Evolutionary conservation across 352 stramenopile genomes (phyloP), one percentile per base, ranked within the genome.

Genomic region (Pythium folliculosum): DNA sequence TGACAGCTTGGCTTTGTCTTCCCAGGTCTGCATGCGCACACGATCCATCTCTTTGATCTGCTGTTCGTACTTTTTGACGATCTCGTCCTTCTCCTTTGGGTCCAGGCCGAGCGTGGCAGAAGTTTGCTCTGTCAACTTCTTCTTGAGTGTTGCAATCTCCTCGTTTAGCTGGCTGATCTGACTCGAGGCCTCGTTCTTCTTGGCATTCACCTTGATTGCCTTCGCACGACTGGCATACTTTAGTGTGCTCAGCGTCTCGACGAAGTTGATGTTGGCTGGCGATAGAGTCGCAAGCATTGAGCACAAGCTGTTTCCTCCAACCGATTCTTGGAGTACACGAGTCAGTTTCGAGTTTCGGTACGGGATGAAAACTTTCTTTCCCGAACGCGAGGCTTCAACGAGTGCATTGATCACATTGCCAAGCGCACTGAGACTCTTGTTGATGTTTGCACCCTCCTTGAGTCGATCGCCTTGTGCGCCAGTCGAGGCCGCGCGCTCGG

Each of bases 311-410:
- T 98, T 98, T 23, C 95, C 95, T 56, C 93, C 93, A 0, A 98
- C 80, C 2, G 86, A 96, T 56, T 98, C 90, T 65, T 98, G 91
- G 9, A 98, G 61, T 1, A 98, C 87, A 32, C 92, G 86, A 0
- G 94, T 98, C n/a, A 98, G 81, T 67, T 98, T 98, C 0, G 91
- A 98, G 72, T 98, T 96, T 40, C 94, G 82, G 60, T 98, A 98
- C 13, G 94, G 94, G 45, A 98, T 93, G 61, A 98, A 96, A 5
- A 91, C 77, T 56, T 95, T 97, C 70, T 94, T 96, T 53, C 87
- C 77, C 3, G 76, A 86, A 49, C 86, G 69, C 16, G 83, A 92
- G 3, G 80, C 89, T 65, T 95, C 87, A 7, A 96, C 90, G 3
- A 98, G 81, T 21, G 91, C 91, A 35, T 96, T 98, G 64, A 98